Evolutionary conservation across 441 rosid genomes (phyloP).

Genomic region (Mallotus japonicus): DNA sequence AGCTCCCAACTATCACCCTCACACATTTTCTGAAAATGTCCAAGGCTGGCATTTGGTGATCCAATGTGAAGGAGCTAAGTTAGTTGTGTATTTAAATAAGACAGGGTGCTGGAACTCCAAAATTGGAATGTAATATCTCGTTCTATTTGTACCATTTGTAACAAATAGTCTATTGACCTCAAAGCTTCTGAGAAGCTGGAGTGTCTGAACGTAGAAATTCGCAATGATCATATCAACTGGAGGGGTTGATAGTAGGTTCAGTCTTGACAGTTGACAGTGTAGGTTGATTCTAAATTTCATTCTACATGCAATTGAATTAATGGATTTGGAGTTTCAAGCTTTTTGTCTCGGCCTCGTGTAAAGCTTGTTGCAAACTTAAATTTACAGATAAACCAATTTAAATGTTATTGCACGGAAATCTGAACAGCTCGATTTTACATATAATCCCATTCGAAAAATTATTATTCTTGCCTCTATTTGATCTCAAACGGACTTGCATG

Average conservation of each 20-base stretch:
- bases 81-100: constrained; percentile 31
- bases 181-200: neutral
- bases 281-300: neutral
- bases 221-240: neutral
- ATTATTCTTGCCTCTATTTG: no score
- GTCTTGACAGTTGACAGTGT: neutral
- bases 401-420: no score
- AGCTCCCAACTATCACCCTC: constrained; percentile 57
- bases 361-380: no score
- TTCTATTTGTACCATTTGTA: neutral
- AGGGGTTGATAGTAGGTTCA: constrained; percentile 7
- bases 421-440: no score
- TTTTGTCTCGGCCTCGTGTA: neutral
- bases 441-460: no score
- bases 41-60: constrained; percentile 82
- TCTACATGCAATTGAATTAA: neutral
- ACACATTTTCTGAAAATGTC: constrained; percentile 76
- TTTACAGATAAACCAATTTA: no score
- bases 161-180: neutral
- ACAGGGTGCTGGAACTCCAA: neutral
- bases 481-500: no score
- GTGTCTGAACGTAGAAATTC: neutral
- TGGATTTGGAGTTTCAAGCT: neutral
- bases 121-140: constrained; percentile 16
- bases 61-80: constrained; percentile 5